phyloP scores from a whole-genome alignment of 768 basidiomycete species.

The Psilocybe cubensis region DNA sequence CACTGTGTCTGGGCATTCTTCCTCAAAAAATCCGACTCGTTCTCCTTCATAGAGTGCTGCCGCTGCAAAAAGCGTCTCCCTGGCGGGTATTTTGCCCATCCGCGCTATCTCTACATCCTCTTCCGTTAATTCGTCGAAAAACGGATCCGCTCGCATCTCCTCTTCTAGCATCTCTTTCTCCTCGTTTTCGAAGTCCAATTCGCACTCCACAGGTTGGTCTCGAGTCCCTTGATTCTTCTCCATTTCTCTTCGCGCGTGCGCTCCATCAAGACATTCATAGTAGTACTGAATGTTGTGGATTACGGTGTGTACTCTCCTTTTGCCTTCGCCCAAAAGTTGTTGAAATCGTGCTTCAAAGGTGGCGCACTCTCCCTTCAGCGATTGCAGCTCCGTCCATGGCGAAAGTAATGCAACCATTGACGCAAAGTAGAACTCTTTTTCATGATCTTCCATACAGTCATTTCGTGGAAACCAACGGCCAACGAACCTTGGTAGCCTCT shows the following conservation, averaged over 20 bases:
- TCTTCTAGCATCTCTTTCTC: conserved; percentile 1
- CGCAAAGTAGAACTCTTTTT: conserved; percentile 29
- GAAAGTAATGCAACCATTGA: conserved; percentile 34
- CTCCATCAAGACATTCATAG: conserved; percentile 28
- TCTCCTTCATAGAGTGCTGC: conserved; percentile 3
- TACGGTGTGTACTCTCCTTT: conserved; percentile 4
- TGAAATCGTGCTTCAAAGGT: conserved; percentile 26
- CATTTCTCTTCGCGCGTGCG: conserved; percentile 1
- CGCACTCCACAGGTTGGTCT: not conserved
- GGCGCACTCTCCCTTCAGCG: conserved; percentile 20
- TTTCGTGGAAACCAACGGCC: conserved; percentile 32
- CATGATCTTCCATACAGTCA: conserved; percentile 12
- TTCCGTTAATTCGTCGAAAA: not conserved
- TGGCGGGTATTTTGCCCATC: not conserved
- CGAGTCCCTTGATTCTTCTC: not conserved
- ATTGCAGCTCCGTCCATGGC: conserved; percentile 33
- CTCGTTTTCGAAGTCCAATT: not conserved
- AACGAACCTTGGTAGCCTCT: conserved; percentile 36
- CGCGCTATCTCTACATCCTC: conserved; percentile 6
- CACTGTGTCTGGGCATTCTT: not conserved
- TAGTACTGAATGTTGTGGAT: conserved; percentile 37
- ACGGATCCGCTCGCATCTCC: not conserved
- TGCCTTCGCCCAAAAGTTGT: conserved; percentile 10
- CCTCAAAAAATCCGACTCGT: conserved; percentile 1
- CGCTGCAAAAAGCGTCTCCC: conserved; percentile 1